These are phyloP conservation scores for Closterium sp. DNA, from an alignment of 139 green algal species.

Conservation along the genomic window DNA sequence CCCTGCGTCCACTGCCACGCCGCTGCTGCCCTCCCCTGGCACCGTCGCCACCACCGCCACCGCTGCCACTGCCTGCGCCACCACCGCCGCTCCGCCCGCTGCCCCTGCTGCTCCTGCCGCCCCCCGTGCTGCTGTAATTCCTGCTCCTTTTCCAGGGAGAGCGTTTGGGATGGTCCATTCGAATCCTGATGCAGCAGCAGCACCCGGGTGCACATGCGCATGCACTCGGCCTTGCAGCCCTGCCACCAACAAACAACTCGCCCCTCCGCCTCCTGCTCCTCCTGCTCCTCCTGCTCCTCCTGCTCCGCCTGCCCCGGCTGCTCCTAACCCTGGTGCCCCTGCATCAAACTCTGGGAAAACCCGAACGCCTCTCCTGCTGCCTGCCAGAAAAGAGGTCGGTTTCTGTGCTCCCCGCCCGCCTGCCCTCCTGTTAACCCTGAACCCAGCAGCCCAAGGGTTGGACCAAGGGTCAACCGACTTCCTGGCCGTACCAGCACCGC, in stretches of 20 bases:
- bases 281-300: not conserved
- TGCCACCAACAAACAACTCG: not conserved
- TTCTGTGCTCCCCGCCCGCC: not conserved
- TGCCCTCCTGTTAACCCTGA: not conserved
- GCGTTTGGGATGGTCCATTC: not conserved
- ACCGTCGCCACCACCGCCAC: not conserved
- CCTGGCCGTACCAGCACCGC: not conserved
- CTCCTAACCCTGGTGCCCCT: not conserved
- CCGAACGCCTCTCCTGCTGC: not conserved
- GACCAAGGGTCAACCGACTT: not conserved
- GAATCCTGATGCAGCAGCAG: not conserved
- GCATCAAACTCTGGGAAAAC: not conserved
- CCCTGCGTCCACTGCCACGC: constrained; percentile 58
- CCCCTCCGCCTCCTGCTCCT: not conserved
- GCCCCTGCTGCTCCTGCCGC: not conserved
- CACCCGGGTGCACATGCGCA: not conserved
- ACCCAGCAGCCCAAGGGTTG: not conserved
- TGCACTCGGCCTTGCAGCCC: not conserved
- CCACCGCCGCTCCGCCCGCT: not conserved
- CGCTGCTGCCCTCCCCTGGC: not conserved
- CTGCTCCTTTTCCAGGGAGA: too few species aligned
- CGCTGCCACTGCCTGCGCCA: not conserved
- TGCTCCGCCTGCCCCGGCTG: not conserved
- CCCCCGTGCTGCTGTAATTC: not conserved
- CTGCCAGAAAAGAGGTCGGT: not conserved